phyloP scores from a whole-genome alignment of 202 grass and related monocot genomes.

The Saccharum hybrid region DNA sequence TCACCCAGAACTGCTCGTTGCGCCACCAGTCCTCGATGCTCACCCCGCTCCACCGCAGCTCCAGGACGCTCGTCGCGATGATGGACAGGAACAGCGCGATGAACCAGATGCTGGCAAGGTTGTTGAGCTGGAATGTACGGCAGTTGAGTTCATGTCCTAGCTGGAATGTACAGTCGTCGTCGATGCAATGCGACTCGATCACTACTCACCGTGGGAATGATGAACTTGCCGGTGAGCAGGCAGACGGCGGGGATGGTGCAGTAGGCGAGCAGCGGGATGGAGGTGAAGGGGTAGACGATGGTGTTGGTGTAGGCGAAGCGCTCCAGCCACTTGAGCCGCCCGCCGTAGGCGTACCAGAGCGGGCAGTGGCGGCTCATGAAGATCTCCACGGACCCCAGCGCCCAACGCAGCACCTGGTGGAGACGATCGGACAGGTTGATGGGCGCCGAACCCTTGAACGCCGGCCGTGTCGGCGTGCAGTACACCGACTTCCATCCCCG shows the following conservation, averaged over 20 bases:
- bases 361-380: constrained; percentile 96
- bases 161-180: neutral
- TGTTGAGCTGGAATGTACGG: constrained; percentile 60
- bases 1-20: constrained; percentile 97
- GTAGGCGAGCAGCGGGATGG: constrained; percentile 80
- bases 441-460: constrained; percentile 85
- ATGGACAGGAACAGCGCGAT: constrained; percentile 85
- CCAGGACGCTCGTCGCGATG: constrained; percentile 79
- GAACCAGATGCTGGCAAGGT: constrained; percentile 95
- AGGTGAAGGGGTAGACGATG: constrained; percentile 94
- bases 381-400: constrained; percentile 80
- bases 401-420: constrained; percentile 87
- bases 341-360: constrained; percentile 84
- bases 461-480: constrained; percentile 60
- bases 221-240: constrained; percentile 93
- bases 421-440: constrained; percentile 81
- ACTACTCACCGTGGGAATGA: constrained; percentile 68
- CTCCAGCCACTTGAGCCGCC: constrained; percentile 89
- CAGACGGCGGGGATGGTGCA: constrained; percentile 86
- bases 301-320: constrained; percentile 94
- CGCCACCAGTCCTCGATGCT: constrained; percentile 96
- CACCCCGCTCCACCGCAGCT: constrained; percentile 89
- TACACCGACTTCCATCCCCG: constrained; percentile 89
- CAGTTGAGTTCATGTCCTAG: no score
- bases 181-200: neutral